Conservation (phyloP, 768 basidiomycete species). For the Ramaria rubella region DNA sequence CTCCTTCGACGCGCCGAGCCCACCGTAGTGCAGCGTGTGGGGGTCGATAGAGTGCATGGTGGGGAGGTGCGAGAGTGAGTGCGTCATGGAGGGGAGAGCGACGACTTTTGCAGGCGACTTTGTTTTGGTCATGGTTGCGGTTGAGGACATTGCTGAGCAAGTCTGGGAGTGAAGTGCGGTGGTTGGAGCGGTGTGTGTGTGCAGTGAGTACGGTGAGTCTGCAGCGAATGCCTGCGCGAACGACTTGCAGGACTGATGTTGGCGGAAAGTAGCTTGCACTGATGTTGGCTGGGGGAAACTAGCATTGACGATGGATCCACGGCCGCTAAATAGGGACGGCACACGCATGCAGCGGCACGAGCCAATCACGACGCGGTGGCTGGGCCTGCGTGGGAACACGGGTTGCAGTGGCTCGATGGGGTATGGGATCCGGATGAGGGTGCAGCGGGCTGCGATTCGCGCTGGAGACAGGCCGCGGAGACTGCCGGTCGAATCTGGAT, state of each 20-base stretch:
- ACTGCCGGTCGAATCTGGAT: not conserved
- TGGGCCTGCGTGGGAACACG: not conserved
- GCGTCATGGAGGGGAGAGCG: slow-evolving; percentile 10
- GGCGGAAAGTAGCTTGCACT: too few species aligned
- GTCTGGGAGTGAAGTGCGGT: too few species aligned
- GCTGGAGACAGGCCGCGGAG: not conserved
- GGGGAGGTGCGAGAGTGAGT: not conserved
- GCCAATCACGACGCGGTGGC: too few species aligned
- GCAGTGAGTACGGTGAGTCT: not conserved
- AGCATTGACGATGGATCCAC: not conserved
- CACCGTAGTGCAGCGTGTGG: slow-evolving; percentile 1
- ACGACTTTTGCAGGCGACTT: slow-evolving; percentile 6
- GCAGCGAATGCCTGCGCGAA: not conserved
- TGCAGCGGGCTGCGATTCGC: not conserved
- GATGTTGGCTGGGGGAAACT: too few species aligned
- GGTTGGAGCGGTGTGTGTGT: too few species aligned
- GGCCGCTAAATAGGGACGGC: not conserved
- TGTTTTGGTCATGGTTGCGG: not conserved
- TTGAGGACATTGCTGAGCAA: not conserved
- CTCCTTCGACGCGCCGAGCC: slow-evolving; percentile 4
- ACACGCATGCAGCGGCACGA: too few species aligned
- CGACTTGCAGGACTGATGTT: too few species aligned
- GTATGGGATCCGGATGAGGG: not conserved
- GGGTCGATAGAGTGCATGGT: slow-evolving; percentile 8
- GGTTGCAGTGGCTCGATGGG: not conserved